Percentiles rank a stretch among this genome's conserved stretches.
Conservation (phyloP, 2,329 filamentous ascomycete species). For the Aureobasidium sp. region DNA sequence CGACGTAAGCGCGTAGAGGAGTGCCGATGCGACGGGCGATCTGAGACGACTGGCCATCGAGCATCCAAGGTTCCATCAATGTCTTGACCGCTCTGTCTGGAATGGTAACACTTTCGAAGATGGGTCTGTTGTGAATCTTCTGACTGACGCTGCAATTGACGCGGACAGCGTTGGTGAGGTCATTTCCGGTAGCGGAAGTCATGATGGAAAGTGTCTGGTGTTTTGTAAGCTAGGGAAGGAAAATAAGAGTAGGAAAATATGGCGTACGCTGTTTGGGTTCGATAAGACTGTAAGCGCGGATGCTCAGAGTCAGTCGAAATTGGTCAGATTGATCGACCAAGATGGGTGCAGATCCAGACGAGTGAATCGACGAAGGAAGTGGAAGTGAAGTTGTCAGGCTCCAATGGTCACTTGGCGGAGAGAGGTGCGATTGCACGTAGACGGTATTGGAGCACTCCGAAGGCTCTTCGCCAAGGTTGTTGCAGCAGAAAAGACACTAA, state of each 20-base stretch:
- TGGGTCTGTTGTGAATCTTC: neutral
- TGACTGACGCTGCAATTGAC: neutral
- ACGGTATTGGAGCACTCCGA: too few species aligned
- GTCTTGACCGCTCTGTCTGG: neutral
- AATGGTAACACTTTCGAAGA: neutral
- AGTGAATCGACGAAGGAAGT: too few species aligned
- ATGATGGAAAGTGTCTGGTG: neutral
- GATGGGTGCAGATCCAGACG: too few species aligned
- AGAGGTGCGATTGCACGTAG: too few species aligned
- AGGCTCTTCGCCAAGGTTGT: too few species aligned
- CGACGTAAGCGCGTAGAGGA: neutral
- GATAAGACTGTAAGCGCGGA: too few species aligned
- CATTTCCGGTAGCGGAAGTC: neutral
- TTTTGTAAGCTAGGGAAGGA: neutral
- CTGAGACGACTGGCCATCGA: neutral
- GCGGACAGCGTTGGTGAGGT: neutral
- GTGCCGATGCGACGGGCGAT: neutral
- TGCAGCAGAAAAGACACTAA: neutral
- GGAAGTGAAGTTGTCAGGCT: too few species aligned
- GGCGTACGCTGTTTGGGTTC: too few species aligned
- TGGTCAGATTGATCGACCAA: too few species aligned
- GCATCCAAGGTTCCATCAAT: neutral
- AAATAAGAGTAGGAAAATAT: neutral
- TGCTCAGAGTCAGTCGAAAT: neutral
- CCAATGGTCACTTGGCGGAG: too few species aligned